Conservation (phyloP, 192 early-diverging fungal species). For the Umbelopsis vinacea region DNA sequence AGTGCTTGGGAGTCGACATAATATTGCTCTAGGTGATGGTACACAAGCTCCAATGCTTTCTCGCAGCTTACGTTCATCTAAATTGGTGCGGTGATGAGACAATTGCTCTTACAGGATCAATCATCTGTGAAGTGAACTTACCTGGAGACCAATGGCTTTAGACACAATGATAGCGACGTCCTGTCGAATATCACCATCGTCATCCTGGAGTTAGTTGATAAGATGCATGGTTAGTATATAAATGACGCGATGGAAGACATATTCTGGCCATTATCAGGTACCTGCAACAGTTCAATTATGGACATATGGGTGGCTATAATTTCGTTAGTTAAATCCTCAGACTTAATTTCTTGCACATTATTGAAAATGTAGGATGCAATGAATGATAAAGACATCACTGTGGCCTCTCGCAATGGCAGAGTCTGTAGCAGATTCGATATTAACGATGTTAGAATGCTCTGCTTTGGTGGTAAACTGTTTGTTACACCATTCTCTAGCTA, state of each 20-base stretch:
- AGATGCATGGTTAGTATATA: constrained; percentile 38
- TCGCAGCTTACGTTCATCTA: constrained; percentile 61
- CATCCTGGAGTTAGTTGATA: constrained; percentile 68
- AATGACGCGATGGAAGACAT: constrained; percentile 51
- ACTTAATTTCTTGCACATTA: constrained; percentile 27
- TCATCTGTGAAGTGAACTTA: constrained; percentile 23
- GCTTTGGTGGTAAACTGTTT: too few species aligned
- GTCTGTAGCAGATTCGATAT: constrained; percentile 35
- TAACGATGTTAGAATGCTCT: too few species aligned
- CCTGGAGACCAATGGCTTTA: constrained; percentile 54
- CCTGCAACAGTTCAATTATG: constrained; percentile 45
- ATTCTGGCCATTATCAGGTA: constrained; percentile 3
- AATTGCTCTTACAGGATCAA: too few species aligned
- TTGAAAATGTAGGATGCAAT: constrained; percentile 38
- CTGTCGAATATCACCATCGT: constrained; percentile 78
- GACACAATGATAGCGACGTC: constrained; percentile 65
- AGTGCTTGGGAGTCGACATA: constrained; percentile 35
- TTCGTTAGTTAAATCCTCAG: constrained; percentile 20
- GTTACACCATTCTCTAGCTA: not conserved
- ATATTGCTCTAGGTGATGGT: constrained; percentile 40
- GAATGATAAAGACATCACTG: constrained; percentile 47
- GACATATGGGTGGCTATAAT: constrained; percentile 44
- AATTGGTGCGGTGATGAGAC: not conserved
- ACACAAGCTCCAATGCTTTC: constrained; percentile 52
- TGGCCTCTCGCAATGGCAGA: constrained; percentile 59